Evolutionary conservation across 306 rosid species (phyloP), one percentile per base, ranked within the genome.

Genomic region (Ochetophila trinervis): DNA sequence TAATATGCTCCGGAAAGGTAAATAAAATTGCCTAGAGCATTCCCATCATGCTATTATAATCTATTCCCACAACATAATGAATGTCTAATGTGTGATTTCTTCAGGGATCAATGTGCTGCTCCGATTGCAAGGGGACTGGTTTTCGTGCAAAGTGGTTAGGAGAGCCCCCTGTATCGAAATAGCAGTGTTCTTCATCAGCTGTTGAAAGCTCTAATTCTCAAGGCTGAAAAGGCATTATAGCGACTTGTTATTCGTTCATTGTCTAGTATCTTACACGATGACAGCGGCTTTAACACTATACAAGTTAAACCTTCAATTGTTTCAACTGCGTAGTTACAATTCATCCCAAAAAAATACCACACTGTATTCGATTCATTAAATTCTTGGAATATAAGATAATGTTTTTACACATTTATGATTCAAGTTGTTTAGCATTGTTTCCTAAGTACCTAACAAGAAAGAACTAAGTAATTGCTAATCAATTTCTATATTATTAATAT

Each of bases 1-100:
- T 88, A 32, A 88, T 90, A 63, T 90, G 99, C 76, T 8, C 84
- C 13, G 97, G 99, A 65, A 78, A 86, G 97, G 97, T 90, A 81
- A 11, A 18, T 69, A 32, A 7, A 57, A 42, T 61, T 13, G 54
- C 37, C 57, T 55, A 60, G 24, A 14, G 8, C 9, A 24, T 4
- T 13, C 35, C 2, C 2, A 8, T 50, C 12, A n/a, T 37, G 5
- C 47, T 20, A 10, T 45, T 34, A 10, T 34, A 15, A 8, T 4
- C n/a, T 48, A 8, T 27, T 24, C 10, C 11, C 30, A 5, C 35
- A 19, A 20, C 13, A 0, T 44, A 3, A 18, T 9, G 15, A 20
- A 35, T 37, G 12, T 3, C 62, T 21, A 27, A 12, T 50, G 22
- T 62, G 37, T 53, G 50, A n/a, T 62, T 75, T 21, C 35, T 69